A percentile compares a stretch with the other conserved stretches of the same genome.
Conservation (phyloP, 148 eudicot species). For the Arctostaphylos glauca region DNA sequence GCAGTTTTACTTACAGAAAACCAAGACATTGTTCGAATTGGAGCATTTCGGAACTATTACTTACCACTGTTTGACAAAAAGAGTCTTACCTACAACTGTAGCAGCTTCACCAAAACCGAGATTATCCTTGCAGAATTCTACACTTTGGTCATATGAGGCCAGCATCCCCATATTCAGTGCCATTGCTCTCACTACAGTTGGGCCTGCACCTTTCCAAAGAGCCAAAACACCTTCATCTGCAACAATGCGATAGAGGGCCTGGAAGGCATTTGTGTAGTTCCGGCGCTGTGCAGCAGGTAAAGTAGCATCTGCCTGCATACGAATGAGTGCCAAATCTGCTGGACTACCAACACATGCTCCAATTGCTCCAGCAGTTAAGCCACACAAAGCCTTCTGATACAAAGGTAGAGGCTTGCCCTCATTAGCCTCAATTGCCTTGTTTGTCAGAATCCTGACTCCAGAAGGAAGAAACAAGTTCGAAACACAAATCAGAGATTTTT, state of each 20-base stretch:
- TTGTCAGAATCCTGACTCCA: conserved; percentile 56
- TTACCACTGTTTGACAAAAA: background rate
- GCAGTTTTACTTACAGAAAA: background rate
- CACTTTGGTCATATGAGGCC: conserved; percentile 94
- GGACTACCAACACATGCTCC: conserved; percentile 93
- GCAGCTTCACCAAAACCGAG: conserved; percentile 75
- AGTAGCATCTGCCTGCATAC: conserved; percentile 99
- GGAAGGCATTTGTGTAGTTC: conserved; percentile 84
- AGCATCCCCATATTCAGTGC: conserved; percentile 99
- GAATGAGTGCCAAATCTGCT: conserved; percentile 89
- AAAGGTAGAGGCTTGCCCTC: conserved; percentile 96
- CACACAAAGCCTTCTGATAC: conserved; percentile 92
- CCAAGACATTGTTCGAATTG: background rate
- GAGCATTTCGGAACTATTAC: background rate
- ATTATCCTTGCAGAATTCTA: conserved; percentile 76
- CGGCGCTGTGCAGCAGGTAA: conserved; percentile 77
- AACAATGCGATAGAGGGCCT: conserved; percentile 72
- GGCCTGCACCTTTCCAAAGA: conserved; percentile 93
- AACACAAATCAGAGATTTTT: background rate
- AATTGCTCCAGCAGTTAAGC: conserved; percentile 93
- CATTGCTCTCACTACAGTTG: conserved; percentile 97
- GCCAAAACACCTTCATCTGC: conserved; percentile 83
- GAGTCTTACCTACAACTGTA: conserved; percentile 65
- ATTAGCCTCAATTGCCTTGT: conserved; percentile 83
- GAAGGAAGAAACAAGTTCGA: conserved; percentile 9